Base-by-base conservation (phyloP, 2,329 filamentous ascomycete species). In the Scleromitrula shiraiana region DNA sequence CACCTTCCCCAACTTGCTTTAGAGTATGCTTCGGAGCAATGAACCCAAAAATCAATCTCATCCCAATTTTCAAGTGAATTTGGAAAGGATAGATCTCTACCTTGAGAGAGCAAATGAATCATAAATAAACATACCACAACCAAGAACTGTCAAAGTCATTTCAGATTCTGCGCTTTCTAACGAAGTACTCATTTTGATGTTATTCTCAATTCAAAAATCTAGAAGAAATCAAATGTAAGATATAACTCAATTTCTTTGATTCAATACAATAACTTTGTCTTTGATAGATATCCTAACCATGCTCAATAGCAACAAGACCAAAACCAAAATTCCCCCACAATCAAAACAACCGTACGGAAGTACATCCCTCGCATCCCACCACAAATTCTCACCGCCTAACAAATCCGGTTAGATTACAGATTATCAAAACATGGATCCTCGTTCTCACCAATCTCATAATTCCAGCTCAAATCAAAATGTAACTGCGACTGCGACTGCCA, bases 101-200 rank as follows among this genome's bases (percentile, higher is more conserved):
- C n/a, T n/a, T n/a, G n/a, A n/a, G n/a, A n/a, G n/a, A n/a, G n/a
- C n/a, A n/a, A 36, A 7, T 26, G 3, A 14, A 14, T 19, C n/a
- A 19, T 19, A 36, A 26, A 32, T 12, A 38, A 26, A 70, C 78
- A 63, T 75, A 85, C 86, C 88, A 67, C 86, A 93, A 60, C 88
- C 88, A 50, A 95, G 74, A 53, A 93, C 79, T 53, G 87, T 79
- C 70, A 94, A 75, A 56, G 85, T 91, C 55, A 89, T 75, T 57
- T 74, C 71, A 20, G 46, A 51, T 29, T 51, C 36, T 20, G 22
- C 3, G 14, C 22, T n/a, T 33, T 20, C 20, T 14, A 23, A 17
- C 29, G 12, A 32, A 41, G 20, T 17, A 17, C 8, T 40, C 35
- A 24, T 33, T 10, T 4, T 32, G 17, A 7, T 4, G 2, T 7